Conservation (phyloP, 176 grass and related monocot species). For the Bolboschoenus planiculmis region DNA sequence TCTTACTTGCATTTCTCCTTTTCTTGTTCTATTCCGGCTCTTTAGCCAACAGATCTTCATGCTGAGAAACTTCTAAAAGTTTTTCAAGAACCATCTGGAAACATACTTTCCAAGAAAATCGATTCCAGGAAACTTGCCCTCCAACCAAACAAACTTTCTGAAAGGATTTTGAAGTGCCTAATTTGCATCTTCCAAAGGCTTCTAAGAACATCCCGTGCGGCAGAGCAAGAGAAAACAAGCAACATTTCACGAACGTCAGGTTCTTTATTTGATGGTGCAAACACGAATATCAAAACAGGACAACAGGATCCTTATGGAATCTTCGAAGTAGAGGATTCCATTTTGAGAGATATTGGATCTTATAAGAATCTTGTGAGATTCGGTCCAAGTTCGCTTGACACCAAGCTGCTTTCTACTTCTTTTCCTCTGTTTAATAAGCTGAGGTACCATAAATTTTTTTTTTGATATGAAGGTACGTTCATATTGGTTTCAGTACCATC, state of each 20-base stretch:
- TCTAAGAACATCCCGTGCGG: conserved; percentile 47
- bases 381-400: conserved; percentile 46
- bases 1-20: conserved; percentile 5
- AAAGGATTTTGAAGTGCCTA: conserved; percentile 79
- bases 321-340: conserved; percentile 49
- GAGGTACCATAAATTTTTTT: conserved; percentile 46
- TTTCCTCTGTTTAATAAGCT: conserved; percentile 58
- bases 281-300: conserved; percentile 19
- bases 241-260: conserved; percentile 34
- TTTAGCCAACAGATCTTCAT: conserved; percentile 7
- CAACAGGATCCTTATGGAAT: conserved; percentile 84
- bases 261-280: conserved; percentile 22
- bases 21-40: neutral
- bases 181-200: conserved; percentile 80
- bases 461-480: too few relatives aligned
- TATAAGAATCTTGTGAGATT: conserved; percentile 97
- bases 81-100: conserved; percentile 25
- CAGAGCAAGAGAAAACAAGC: conserved; percentile 45
- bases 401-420: conserved; percentile 48
- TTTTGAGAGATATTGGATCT: conserved; percentile 70
- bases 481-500: neutral
- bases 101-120: neutral
- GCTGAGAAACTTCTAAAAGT: conserved; percentile 19
- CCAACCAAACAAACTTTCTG: conserved; percentile 86
- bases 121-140: neutral